A percentile compares a stretch with the other conserved stretches of the same genome.
phyloP scores from a whole-genome alignment of 371 early-diverging fungal species.

The Rhizopus arrhizus region DNA sequence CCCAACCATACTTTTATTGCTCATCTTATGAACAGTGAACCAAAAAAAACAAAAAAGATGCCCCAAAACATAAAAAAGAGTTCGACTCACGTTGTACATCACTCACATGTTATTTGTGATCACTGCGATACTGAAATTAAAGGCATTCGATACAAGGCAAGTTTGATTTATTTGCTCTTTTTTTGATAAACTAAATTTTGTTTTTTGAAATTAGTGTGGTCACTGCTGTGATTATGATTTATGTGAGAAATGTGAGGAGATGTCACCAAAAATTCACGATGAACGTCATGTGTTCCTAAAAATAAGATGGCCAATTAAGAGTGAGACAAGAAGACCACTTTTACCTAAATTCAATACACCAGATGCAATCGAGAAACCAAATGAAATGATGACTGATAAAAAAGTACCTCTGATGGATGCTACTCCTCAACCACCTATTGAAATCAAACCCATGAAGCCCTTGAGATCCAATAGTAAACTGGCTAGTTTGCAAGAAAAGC shows the following conservation, averaged over 20 bases:
- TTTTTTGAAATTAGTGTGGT: constrained; percentile 47
- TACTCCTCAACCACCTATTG: background rate
- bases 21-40: constrained; percentile 31
- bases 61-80: constrained; percentile 1
- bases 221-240: constrained; percentile 62
- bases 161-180: background rate
- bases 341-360: constrained; percentile 10
- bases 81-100: background rate
- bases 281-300: constrained; percentile 57
- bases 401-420: background rate
- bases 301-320: constrained; percentile 37
- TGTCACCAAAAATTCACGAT: constrained; percentile 35
- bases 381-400: background rate
- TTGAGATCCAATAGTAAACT: background rate
- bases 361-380: background rate
- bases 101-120: constrained; percentile 51
- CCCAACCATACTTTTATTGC: constrained; percentile 40
- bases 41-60: constrained; percentile 14
- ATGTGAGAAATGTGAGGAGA: constrained; percentile 59
- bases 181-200: background rate
- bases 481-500: background rate
- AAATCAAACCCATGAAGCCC: background rate
- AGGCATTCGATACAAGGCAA: constrained; percentile 63
- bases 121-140: constrained; percentile 42
- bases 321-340: constrained; percentile 2